Conservation (phyloP, 768 basidiomycete species). For the Termitomyces sp. region DNA sequence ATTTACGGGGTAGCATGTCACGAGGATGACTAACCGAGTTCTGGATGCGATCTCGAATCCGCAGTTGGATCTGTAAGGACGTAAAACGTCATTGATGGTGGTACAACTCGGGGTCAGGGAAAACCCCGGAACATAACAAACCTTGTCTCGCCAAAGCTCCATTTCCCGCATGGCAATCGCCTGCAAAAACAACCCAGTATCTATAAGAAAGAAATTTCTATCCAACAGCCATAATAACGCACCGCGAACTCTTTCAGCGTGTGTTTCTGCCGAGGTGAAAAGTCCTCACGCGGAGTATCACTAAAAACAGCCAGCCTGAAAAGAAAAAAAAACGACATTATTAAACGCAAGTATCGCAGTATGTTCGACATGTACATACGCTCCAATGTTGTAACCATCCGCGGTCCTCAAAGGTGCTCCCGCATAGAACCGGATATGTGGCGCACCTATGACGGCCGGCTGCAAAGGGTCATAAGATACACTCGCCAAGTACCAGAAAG, state of each 20-base stretch:
- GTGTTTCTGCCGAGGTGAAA: constrained; percentile 83
- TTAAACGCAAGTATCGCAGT: not conserved
- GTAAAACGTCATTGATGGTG: not conserved
- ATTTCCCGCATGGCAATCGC: constrained; percentile 92
- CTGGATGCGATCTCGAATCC: constrained; percentile 88
- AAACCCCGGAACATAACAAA: constrained; percentile 18
- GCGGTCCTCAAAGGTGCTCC: constrained; percentile 85
- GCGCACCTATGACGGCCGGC: constrained; percentile 66
- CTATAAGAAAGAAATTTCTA: not conserved
- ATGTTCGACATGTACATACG: constrained; percentile 33
- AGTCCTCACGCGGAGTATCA: constrained; percentile 76
- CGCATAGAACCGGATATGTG: constrained; percentile 83
- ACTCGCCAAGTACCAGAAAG: not conserved
- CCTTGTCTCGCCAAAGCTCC: constrained; percentile 95
- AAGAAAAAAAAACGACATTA: not conserved
- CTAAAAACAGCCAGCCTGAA: constrained; percentile 76
- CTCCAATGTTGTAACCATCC: constrained; percentile 88
- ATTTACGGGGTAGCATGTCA: not conserved
- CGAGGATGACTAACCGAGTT: constrained; percentile 53
- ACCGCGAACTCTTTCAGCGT: constrained; percentile 91
- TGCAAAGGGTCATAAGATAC: constrained; percentile 19
- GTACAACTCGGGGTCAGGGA: not conserved
- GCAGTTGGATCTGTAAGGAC: constrained; percentile 66
- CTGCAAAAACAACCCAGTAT: constrained; percentile 15
- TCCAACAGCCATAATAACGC: constrained; percentile 20